Conservation (phyloP, 768 basidiomycete species). For the Termitomyces bulborhizus region DNA sequence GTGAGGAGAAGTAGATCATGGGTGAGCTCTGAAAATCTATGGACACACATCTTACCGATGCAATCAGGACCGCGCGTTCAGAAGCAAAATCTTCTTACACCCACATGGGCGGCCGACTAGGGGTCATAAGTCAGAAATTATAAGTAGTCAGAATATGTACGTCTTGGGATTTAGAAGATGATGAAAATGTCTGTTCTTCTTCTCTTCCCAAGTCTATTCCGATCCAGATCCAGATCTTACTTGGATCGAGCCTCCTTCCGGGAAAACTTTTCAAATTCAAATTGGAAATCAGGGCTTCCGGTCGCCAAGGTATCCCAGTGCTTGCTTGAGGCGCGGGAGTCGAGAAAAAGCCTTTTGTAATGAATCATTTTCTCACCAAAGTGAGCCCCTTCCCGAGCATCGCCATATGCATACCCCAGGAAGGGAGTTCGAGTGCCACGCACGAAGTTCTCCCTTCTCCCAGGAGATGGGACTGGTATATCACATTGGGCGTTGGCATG, state of each 20-base stretch:
- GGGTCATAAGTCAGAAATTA: not conserved
- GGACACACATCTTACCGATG: too few species aligned
- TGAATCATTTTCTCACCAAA: too few species aligned
- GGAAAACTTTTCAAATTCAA: not conserved
- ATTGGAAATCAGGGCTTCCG: not conserved
- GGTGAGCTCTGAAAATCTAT: not conserved
- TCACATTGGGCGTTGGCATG: too few species aligned
- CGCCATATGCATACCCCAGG: too few species aligned
- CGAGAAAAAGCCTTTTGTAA: too few species aligned
- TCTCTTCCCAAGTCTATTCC: not conserved
- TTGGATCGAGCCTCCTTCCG: not conserved
- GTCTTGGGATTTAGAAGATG: not conserved
- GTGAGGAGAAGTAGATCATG: too few species aligned
- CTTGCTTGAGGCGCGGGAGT: not conserved
- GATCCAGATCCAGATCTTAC: not conserved
- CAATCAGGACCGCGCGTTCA: not conserved
- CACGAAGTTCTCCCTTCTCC: too few species aligned
- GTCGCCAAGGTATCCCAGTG: not conserved
- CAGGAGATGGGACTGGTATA: too few species aligned
- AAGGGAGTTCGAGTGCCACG: too few species aligned
- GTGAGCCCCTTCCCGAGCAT: too few species aligned
- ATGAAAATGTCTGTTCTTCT: not conserved
- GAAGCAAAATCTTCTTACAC: not conserved
- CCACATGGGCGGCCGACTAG: not conserved
- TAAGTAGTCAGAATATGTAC: too few species aligned